Evolutionary conservation across 208 protist genomes (phyloP), one percentile per base, ranked within the genome.

Genomic region (Giardia duodenalis): DNA sequence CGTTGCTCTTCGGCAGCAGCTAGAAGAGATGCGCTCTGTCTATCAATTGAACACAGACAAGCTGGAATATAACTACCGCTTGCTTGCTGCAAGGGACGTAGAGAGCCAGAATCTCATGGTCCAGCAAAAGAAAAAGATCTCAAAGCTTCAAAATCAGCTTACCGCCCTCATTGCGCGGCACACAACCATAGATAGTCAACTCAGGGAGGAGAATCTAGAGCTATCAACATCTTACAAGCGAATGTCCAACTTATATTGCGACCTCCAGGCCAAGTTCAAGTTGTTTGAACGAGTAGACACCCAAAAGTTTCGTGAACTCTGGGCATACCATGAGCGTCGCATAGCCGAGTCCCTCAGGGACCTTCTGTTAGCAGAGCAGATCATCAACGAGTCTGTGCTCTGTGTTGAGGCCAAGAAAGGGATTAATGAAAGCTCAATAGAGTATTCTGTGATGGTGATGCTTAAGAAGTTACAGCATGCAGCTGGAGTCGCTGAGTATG

Each of bases 321-420:
- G 88, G 88, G 45, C 88, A 22, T 48, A 91, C 47, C 88, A 91
- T 47, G 88, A 91, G 45, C 1, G 45, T 1, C 0, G n/a, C 2
- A 47, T 91, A 43, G 88, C 10, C 1, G 44, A 46, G 1, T 1
- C 2, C 1, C 45, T 91, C 2, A 46, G 45, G 4, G 88, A 91
- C 1, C n/a, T 91, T 1, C 44, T 91, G 4, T 47, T 91, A 2
- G 88, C 88, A 10, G 88, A 91, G 44, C 45, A 91, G 88, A 45
- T 91, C 2, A 91, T 91, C 45, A 91, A 91, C 46, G 88, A 91
- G 88, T 91, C 88, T n/a, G 46, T 91, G n/a, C 43, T 91, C 10
- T 91, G 88, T n/a, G 39, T 2, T 43, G 88, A 22, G 10, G 42
- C 43, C 2, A 91, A 91, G 47, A 2, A 2, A 48, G 88, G 47